Evolutionary conservation across 495 filamentous ascomycete species (phyloP), one percentile per base, ranked within the genome.

Genomic region (Aspergillus sclerotioniger): DNA sequence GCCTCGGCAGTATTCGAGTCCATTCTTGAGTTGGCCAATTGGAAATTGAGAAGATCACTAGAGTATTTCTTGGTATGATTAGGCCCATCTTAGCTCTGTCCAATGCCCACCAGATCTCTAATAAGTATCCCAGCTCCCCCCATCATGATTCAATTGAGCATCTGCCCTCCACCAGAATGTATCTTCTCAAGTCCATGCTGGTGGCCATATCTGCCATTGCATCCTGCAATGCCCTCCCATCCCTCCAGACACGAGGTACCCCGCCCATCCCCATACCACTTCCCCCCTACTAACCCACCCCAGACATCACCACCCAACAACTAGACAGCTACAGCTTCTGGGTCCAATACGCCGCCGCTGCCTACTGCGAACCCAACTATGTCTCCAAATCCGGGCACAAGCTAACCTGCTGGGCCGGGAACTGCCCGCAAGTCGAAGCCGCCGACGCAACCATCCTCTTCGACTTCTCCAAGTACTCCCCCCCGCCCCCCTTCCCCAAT

Each of bases 331-430:
- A 90, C 53, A 61, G 79, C 15, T 80, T 88, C 62, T 87, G 80
- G 69, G 79, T 83, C n/a, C 84, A 91, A 67, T 91, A 86, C 69
- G 76, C 87, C 1, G 84, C 76, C 0, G 84, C 87, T 0, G 67
- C 82, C 4, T 89, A 88, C 67, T 92, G 89, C 67, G 77, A 80
- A 49, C 69, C 81, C 47, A 80, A 76, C 54, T 67, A 80, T 10
- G 66, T 67, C 16, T 57, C 66, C 20, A 58, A 67, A 41, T 61
- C 69, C 6, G 80, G 79, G n/a, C 62, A 72, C 19, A 72, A 74
- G 16, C 53, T 90, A 25, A 77, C 71, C 19, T 92, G 89, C 69
- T 62, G 62, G 33, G 58, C 71, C 8, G 69, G 68, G 8, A 76
- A 74, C 55, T 91, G 89, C 63, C 82, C 84, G 0, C 63, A 77